These are phyloP conservation scores for Chaetomiaceae sp. DNA, from an alignment of 2,329 filamentous ascomycete genomes.

Conservation along the genomic window DNA sequence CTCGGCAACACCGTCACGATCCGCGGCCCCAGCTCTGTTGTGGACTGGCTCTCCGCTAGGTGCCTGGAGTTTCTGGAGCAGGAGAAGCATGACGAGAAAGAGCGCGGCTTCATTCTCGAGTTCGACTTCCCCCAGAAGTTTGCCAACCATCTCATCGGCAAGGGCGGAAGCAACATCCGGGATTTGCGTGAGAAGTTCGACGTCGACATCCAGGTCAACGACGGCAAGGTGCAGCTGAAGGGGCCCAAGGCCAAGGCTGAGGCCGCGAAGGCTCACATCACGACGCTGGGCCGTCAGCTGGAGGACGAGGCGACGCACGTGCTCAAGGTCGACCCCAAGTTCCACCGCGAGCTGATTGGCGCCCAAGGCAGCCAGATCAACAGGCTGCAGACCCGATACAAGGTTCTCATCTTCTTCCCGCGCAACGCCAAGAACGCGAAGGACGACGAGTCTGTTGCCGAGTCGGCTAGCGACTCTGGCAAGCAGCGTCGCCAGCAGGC, in stretches of 20 bases:
- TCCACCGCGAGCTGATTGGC: slow-evolving; percentile 89
- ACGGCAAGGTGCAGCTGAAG: slow-evolving; percentile 92
- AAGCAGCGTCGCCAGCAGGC: slow-evolving; percentile 66
- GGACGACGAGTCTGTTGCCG: slow-evolving; percentile 65
- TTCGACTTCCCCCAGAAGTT: slow-evolving; percentile 96
- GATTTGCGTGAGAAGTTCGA: slow-evolving; percentile 62
- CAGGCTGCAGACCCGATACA: slow-evolving; percentile 85
- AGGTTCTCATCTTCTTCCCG: slow-evolving; percentile 93
- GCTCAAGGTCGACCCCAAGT: slow-evolving; percentile 88
- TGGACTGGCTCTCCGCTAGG: slow-evolving; percentile 66
- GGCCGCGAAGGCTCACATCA: slow-evolving; percentile 75
- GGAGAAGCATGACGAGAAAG: slow-evolving; percentile 87
- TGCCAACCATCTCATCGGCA: slow-evolving; percentile 75
- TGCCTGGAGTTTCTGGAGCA: slow-evolving; percentile 75
- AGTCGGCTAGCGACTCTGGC: slow-evolving; percentile 61
- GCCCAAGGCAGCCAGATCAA: slow-evolving; percentile 83
- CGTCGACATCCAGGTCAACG: slow-evolving; percentile 78
- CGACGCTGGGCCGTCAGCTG: slow-evolving; percentile 69
- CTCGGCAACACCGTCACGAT: slow-evolving; percentile 60
- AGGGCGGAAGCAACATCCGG: slow-evolving; percentile 59
- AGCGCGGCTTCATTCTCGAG: slow-evolving; percentile 76
- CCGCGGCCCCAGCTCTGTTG: slow-evolving; percentile 67
- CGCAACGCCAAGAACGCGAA: slow-evolving; percentile 54
- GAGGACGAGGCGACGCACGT: slow-evolving; percentile 85
- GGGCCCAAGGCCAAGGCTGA: slow-evolving; percentile 94